phyloP scores from a whole-genome alignment of 768 basidiomycete species.

The Pholiota microspora region DNA sequence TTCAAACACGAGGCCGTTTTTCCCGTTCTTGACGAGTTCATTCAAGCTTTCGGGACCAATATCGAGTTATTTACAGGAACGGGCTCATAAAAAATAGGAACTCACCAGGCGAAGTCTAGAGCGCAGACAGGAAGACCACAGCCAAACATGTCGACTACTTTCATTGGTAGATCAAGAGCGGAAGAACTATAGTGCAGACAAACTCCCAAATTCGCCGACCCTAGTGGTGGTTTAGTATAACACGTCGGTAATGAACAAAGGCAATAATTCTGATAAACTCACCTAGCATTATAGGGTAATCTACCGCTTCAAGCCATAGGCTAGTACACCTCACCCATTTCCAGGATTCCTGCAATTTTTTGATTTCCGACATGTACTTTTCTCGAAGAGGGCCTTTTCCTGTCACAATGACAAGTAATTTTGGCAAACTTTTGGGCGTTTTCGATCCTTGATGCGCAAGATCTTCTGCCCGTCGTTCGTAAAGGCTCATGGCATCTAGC shows the following conservation, averaged over 20 bases:
- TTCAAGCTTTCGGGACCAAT: conserved; percentile 50
- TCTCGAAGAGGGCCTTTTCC: conserved; percentile 83
- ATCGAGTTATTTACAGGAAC: neutral
- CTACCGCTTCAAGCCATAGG: conserved; percentile 84
- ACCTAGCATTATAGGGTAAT: conserved; percentile 90
- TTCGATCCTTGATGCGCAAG: conserved; percentile 10
- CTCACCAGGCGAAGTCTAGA: conserved; percentile 82
- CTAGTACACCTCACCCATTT: conserved; percentile 74
- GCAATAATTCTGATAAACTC: conserved; percentile 12
- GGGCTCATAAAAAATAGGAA: neutral
- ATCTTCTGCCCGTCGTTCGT: conserved; percentile 57
- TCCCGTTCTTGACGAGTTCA: conserved; percentile 82
- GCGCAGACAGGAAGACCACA: conserved; percentile 94
- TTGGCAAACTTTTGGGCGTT: conserved; percentile 48
- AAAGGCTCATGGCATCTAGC: conserved; percentile 66
- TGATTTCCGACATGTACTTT: conserved; percentile 70
- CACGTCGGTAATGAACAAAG: neutral
- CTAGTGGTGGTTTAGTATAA: conserved; percentile 32
- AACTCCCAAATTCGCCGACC: conserved; percentile 89
- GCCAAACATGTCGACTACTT: conserved; percentile 99
- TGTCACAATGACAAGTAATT: conserved; percentile 80
- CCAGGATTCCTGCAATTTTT: conserved; percentile 67
- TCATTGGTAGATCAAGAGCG: conserved; percentile 94
- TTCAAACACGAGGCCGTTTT: conserved; percentile 82
- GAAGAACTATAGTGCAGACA: conserved; percentile 91